Evolutionary conservation across 129 eudicot genomes (phyloP).

Genomic region (Flaveria linearis): DNA sequence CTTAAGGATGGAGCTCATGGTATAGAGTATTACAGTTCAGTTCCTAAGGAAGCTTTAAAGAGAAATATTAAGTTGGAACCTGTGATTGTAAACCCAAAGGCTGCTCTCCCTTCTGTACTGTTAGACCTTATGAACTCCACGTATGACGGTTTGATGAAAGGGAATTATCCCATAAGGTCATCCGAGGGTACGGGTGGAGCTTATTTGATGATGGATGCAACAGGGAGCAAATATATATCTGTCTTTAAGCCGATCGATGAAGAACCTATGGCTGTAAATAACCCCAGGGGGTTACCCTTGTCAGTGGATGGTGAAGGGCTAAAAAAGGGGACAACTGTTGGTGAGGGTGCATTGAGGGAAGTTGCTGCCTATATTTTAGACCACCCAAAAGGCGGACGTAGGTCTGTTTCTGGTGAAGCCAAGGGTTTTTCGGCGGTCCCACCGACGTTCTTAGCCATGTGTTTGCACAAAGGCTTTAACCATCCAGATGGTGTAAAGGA

Average conservation of each 20-base stretch:
- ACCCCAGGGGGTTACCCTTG: constrained; percentile 61
- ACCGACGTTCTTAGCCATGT: constrained; percentile 67
- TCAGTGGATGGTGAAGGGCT: constrained; percentile 68
- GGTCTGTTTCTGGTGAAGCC: constrained; percentile 6
- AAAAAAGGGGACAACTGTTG: constrained; percentile 73
- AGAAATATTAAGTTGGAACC: constrained; percentile 39
- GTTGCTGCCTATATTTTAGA: constrained; percentile 78
- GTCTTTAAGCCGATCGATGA: constrained; percentile 79
- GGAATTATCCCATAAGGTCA: constrained; percentile 61
- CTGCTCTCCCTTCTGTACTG: constrained; percentile 42
- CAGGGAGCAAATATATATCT: constrained; percentile 49
- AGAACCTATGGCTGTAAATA: constrained; percentile 81
- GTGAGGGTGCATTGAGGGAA: constrained; percentile 73
- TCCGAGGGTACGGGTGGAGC: constrained; percentile 75
- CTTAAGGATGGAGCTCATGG: constrained; percentile 4
- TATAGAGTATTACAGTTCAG: constrained; percentile 14
- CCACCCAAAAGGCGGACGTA: constrained; percentile 22
- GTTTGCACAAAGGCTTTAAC: constrained; percentile 51
- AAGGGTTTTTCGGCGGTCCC: constrained; percentile 79
- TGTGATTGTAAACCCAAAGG: constrained; percentile 42
- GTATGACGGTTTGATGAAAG: constrained; percentile 46
- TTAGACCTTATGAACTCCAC: constrained; percentile 47
- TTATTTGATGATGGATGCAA: constrained; percentile 66
- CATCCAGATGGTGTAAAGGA: constrained; percentile 31
- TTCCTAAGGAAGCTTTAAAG: constrained; percentile 6